phyloP scores from a whole-genome alignment of 2,329 filamentous ascomycete genomes.

The Xylaria polymorpha region DNA sequence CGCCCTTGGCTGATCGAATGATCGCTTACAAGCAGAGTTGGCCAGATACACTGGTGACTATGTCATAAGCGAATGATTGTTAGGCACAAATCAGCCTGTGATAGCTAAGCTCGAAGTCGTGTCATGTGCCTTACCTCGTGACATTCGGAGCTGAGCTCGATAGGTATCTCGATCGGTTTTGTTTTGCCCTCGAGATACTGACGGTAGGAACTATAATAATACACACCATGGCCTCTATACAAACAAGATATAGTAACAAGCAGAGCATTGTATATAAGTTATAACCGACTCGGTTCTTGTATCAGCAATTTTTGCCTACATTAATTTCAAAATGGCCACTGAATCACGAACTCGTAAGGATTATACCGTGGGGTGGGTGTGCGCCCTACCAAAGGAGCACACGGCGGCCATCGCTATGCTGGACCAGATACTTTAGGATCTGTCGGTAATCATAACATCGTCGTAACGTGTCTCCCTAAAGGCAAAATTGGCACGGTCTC shows the following conservation, averaged over 20 bases:
- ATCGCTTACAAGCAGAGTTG: background rate
- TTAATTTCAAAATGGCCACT: background rate
- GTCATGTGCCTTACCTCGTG: no score
- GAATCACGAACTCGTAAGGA: background rate
- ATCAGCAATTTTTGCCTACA: background rate
- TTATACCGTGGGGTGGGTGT: slow-evolving; percentile 25
- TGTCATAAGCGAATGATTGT: no score
- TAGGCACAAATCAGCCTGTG: no score
- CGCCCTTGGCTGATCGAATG: background rate
- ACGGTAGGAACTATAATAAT: no score
- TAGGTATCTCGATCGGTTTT: no score
- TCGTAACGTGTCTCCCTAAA: slow-evolving; percentile 39
- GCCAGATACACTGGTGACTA: no score
- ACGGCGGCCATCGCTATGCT: slow-evolving; percentile 20
- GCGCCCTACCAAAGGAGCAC: slow-evolving; percentile 10
- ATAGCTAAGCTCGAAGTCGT: no score
- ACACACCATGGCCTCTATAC: no score
- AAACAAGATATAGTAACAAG: background rate
- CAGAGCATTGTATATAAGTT: background rate
- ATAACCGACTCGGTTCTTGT: background rate
- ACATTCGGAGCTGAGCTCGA: no score
- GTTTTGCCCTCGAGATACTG: no score
- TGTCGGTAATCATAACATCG: slow-evolving; percentile 42
- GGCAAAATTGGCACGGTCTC: slow-evolving; percentile 50
- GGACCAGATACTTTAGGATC: slow-evolving; percentile 39